These are phyloP conservation scores for Capsella bursapastoris DNA, from an alignment of 345 rosid species.

Conservation along the genomic window DNA sequence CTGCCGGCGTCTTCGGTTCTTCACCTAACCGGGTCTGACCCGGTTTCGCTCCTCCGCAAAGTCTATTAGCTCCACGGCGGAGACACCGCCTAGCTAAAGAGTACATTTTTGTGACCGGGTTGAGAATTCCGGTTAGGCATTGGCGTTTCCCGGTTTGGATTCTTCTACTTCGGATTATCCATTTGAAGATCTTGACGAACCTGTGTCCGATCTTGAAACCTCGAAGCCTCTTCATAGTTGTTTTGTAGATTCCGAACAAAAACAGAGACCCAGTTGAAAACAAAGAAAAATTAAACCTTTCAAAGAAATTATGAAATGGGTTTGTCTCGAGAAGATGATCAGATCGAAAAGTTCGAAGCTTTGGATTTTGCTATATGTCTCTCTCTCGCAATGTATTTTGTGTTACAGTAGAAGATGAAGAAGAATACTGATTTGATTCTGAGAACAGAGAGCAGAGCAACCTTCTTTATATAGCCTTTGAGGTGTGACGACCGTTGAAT, in stretches of 20 bases:
- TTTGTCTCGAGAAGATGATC: slow-evolving; percentile 14
- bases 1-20: slow-evolving; percentile 32
- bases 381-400: background rate
- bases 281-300: slow-evolving; percentile 25
- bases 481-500: slow-evolving; percentile 46
- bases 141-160: slow-evolving; percentile 38
- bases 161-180: slow-evolving; percentile 50
- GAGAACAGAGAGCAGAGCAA: slow-evolving; percentile 26
- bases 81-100: slow-evolving; percentile 47
- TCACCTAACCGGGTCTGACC: slow-evolving; percentile 54
- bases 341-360: background rate
- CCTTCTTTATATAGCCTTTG: slow-evolving; percentile 37
- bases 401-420: slow-evolving; percentile 31
- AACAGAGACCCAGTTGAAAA: slow-evolving; percentile 23
- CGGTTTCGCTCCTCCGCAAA: slow-evolving; percentile 40
- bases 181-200: slow-evolving; percentile 54
- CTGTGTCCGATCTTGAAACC: slow-evolving; percentile 64
- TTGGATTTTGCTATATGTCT: slow-evolving; percentile 12
- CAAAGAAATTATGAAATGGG: slow-evolving; percentile 8
- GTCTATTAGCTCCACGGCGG: slow-evolving; percentile 50
- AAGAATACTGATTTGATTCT: slow-evolving; percentile 41
- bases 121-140: slow-evolving; percentile 30
- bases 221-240: slow-evolving; percentile 52
- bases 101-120: slow-evolving; percentile 48
- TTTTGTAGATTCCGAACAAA: slow-evolving; percentile 3